These are phyloP conservation scores for Suhomyces xylopsoci DNA, from an alignment of 805 yeast species.

Conservation along the genomic window DNA sequence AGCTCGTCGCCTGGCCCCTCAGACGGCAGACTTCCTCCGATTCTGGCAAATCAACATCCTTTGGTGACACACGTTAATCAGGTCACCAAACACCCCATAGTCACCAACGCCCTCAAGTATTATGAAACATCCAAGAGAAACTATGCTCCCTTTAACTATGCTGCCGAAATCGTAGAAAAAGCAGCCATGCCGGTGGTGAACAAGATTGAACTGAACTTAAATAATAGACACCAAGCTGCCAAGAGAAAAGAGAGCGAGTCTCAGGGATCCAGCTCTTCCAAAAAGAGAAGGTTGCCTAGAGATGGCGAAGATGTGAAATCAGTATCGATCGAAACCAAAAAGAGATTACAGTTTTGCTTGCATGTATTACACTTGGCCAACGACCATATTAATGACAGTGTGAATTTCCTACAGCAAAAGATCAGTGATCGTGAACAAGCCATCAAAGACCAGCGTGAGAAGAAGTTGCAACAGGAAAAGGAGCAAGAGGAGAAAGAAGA, in stretches of 20 bases:
- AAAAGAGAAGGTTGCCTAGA: constrained; percentile 22
- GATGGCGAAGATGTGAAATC: constrained; percentile 11
- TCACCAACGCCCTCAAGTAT: constrained; percentile 48
- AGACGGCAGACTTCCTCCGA: background rate
- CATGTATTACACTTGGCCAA: constrained; percentile 81
- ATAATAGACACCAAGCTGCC: constrained; percentile 33
- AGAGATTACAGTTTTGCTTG: constrained; percentile 71
- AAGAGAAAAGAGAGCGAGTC: constrained; percentile 17
- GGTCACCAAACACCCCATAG: constrained; percentile 40
- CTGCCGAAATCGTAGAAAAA: constrained; percentile 57
- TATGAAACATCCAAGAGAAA: constrained; percentile 45
- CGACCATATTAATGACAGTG: constrained; percentile 65
- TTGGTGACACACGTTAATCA: constrained; percentile 36
- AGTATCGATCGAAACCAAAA: constrained; percentile 67
- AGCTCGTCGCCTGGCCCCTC: constrained; percentile 4
- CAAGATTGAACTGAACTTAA: constrained; percentile 45
- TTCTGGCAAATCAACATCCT: constrained; percentile 30
- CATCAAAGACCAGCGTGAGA: constrained; percentile 20
- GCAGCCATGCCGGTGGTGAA: constrained; percentile 54
- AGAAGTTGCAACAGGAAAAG: constrained; percentile 1
- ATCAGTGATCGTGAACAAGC: constrained; percentile 46
- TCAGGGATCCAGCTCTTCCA: constrained; percentile 9
- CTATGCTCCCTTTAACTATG: constrained; percentile 52
- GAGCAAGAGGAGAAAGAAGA: constrained; percentile 12
- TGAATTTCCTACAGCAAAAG: constrained; percentile 53